Evolutionary conservation across 495 filamentous ascomycete species (phyloP), one percentile per base, ranked within the genome.

Genomic region (Tuber melanosporum): DNA sequence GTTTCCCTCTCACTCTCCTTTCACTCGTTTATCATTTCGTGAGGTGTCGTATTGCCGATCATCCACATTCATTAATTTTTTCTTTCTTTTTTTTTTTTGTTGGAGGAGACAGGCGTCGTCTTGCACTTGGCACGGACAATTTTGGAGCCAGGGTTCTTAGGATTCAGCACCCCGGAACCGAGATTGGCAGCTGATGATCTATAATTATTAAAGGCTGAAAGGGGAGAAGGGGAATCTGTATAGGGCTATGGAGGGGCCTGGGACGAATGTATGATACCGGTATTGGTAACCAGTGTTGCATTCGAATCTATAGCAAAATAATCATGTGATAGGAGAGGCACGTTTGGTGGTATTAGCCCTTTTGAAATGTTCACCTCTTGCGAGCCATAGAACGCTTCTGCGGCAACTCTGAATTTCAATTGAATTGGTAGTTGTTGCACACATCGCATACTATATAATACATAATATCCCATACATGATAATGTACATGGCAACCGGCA

Each of bases 31-130:
- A 77, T 69, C 74, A 70, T 72, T 47, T 15, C 8, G 45, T 72
- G 26, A 19, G 36, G 57, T 66, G 32, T 26, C 57, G 57, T 36
- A 66, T 7, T 66, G 44, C 44, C 20, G 22, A n/a, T 78, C 36
- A 39, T 57, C 22, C 57, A 22, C 62, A 22, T 47, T 76, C 57
- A 70, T 71, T 75, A 52, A 10, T 77, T 77, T 76, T 70, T 12
- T 41, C 62, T 22, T 57, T 74, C 76, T n/a, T 19, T 66, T 74
- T 74, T 69, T 74, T 77, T 39, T 79, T 73, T 19, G 74, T 78
- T 78, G 78, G 22, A 74, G 71, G 71, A 69, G 10, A 62, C 3
- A 62, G 52, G 52, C 10, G 52, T 26, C 26, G n/a, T 62, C 52
- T 26, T 32, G 52, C n/a, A n/a, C 52, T 62, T 26, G 52, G 26